Evolutionary conservation across 2,329 filamentous ascomycete species (phyloP).

Genomic region (Colletotrichum sp.): DNA sequence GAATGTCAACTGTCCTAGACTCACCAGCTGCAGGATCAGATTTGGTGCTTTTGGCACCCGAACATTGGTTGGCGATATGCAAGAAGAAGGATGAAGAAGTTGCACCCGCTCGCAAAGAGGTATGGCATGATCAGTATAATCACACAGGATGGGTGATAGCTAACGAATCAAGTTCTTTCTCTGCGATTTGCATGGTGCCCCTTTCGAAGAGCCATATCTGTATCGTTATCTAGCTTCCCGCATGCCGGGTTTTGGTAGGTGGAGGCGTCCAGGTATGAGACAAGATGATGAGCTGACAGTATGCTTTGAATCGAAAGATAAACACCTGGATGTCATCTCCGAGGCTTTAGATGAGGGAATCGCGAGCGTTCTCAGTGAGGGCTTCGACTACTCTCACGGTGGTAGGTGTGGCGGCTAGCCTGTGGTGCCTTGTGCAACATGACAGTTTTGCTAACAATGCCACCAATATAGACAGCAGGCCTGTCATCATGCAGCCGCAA

Average conservation of each 20-base stretch:
- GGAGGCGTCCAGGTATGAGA: neutral
- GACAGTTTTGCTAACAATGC: neutral
- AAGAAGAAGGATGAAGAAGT: conserved; percentile 18
- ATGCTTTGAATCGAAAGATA: neutral
- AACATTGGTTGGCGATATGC: conserved; percentile 6
- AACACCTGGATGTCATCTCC: conserved; percentile 10
- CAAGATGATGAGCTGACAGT: neutral
- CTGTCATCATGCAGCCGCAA: conserved; percentile 10
- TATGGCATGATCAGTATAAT: neutral
- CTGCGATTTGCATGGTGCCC: conserved; percentile 5
- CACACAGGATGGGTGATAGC: neutral
- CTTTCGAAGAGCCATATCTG: conserved; percentile 8
- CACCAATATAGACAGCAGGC: neutral
- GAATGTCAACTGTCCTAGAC: neutral
- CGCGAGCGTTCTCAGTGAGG: neutral
- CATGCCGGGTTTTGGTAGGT: conserved; percentile 11
- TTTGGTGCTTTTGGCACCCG: conserved; percentile 2
- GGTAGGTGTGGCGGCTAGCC: neutral
- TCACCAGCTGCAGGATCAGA: neutral
- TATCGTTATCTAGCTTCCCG: conserved; percentile 5
- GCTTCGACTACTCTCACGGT: neutral
- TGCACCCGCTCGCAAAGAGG: conserved; percentile 4
- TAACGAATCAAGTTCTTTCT: conserved; percentile 7
- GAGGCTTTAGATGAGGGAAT: conserved; percentile 5
- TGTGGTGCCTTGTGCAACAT: neutral